These are phyloP conservation scores for Penicillium sp. DNA, from an alignment of 2,329 filamentous ascomycete genomes.

Conservation along the genomic window DNA sequence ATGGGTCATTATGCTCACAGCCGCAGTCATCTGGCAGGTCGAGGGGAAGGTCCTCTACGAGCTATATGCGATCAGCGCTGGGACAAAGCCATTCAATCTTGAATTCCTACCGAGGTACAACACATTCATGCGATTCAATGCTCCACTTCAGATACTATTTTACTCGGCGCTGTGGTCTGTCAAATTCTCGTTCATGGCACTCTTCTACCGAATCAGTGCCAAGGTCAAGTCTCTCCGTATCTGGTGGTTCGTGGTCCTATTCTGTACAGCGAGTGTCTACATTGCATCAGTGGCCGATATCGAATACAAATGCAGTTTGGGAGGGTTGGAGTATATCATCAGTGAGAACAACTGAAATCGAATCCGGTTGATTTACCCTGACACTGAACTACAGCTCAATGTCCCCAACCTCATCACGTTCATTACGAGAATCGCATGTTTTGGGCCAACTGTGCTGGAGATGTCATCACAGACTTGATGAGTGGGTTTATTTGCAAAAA, in stretches of 20 bases:
- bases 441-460: constrained; percentile 14
- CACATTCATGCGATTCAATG: constrained; percentile 12
- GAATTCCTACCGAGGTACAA: constrained; percentile 8
- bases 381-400: constrained; percentile 9
- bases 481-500: constrained; percentile 5
- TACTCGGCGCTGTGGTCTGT: constrained; percentile 16
- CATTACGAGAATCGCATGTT: constrained; percentile 18
- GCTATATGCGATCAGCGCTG: constrained; percentile 7
- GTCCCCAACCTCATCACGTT: constrained; percentile 8
- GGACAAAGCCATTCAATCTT: neutral
- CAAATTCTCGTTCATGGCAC: constrained; percentile 18
- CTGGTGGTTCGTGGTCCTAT: constrained; percentile 19
- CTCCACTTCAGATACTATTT: constrained; percentile 16
- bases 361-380: neutral
- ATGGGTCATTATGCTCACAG: constrained; percentile 17
- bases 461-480: constrained; percentile 18
- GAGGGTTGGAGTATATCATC: constrained; percentile 10
- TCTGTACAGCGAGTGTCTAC: constrained; percentile 8
- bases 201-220: constrained; percentile 16
- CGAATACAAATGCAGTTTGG: constrained; percentile 18
- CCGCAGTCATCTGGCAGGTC: constrained; percentile 17
- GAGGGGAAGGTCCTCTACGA: constrained; percentile 12
- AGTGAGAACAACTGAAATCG: constrained; percentile 3
- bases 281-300: constrained; percentile 15
- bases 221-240: constrained; percentile 14